Evolutionary conservation across 495 filamentous ascomycete genomes (phyloP).

Genomic region (Penicillium soppii): DNA sequence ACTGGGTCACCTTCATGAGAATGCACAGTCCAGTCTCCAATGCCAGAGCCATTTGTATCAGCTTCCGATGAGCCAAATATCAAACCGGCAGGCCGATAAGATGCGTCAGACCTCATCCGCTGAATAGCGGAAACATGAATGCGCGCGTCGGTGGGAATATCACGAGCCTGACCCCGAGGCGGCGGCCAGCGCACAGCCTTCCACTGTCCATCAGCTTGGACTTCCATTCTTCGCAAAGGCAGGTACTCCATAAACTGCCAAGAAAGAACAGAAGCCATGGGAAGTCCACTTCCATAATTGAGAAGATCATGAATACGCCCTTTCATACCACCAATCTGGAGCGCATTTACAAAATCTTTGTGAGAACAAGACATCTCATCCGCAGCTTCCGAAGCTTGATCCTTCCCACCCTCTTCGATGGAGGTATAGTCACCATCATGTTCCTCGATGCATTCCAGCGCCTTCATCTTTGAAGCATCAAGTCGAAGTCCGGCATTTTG

Average conservation of each 20-base stretch:
- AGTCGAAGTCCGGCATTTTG: constrained; percentile 64
- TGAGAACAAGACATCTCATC: neutral
- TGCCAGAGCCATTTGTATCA: neutral
- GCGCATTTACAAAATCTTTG: neutral
- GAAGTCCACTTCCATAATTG: constrained; percentile 54
- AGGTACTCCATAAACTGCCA: constrained; percentile 77
- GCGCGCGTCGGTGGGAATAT: constrained; percentile 16
- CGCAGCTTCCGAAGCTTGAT: neutral
- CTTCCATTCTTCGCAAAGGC: constrained; percentile 70
- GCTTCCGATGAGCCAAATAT: neutral
- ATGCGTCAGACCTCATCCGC: constrained; percentile 56
- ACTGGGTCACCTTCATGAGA: constrained; percentile 1
- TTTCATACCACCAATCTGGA: constrained; percentile 41
- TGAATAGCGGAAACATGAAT: constrained; percentile 54
- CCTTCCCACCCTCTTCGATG: neutral
- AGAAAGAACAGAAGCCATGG: constrained; percentile 47
- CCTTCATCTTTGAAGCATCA: constrained; percentile 55
- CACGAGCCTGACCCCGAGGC: constrained; percentile 14
- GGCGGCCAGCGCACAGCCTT: constrained; percentile 21
- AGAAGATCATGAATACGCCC: constrained; percentile 68
- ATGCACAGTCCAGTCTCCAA: constrained; percentile 1
- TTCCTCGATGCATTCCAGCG: constrained; percentile 50
- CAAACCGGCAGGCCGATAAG: constrained; percentile 60
- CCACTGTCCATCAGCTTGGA: constrained; percentile 41
- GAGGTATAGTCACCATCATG: neutral